Base-by-base conservation (phyloP, 495 filamentous ascomycete species). In the Amniculicola lignicola region DNA sequence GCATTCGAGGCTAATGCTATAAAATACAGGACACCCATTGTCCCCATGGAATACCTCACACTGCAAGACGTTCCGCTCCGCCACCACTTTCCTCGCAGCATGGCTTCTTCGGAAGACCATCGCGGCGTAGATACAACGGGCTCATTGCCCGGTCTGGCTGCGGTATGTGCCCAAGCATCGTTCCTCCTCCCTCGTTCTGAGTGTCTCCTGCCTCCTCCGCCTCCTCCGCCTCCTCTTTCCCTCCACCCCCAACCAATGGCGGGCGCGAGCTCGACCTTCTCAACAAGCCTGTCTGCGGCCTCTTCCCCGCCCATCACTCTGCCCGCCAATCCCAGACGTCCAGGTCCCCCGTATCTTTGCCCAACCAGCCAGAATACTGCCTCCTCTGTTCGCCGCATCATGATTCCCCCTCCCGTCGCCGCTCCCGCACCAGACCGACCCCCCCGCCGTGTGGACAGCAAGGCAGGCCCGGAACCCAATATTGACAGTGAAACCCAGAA, bases 11-110 rank as follows among this genome's bases (percentile, higher is more conserved):
- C 29, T 7, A 33, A n/a, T n/a, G n/a, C n/a, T n/a, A n/a, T n/a
- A n/a, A 33, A 33, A 33, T 33, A 33, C 7, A 33, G 7, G n/a
- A n/a, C n/a, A n/a, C n/a, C n/a, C 12, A 21, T 18, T 19, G 24
- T 5, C 27, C 33, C 15, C 37, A 58, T 58, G 54, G 54, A 58
- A 39, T 51, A 51, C 23, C 47, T 58, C 25, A 51, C 46, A 14
- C 46, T 58, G 9, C 54, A 51, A 25, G 54, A 58, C 16, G 14
- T 51, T 38, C 54, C 54, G 24, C 46, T 37, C 37, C 45, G 54
- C 28, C 39, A 37, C 25, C 51, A 25, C 21, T 4, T 23, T 22
- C 6, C 43, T 9, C 33, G 44, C 21, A 41, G 23, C 1, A 58
- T 58, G 54, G 18, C 45, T 28, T 51, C 54, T 10, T 25, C 36